These are phyloP conservation scores for Trichothecium roseum DNA, from an alignment of 2,329 filamentous ascomycete species.

Conservation along the genomic window DNA sequence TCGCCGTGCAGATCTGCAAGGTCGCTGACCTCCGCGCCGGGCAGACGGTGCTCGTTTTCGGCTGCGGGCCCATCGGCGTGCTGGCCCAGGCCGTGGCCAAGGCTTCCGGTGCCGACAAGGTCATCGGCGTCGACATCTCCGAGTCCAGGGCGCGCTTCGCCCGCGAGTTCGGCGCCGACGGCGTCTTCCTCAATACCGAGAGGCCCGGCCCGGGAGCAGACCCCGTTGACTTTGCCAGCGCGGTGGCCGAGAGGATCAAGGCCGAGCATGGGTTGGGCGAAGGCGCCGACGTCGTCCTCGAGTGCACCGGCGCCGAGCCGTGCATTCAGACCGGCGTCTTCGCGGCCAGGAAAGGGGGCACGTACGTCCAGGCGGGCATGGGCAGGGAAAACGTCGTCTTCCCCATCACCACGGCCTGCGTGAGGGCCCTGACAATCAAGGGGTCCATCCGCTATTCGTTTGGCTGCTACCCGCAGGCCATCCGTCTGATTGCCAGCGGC, in stretches of 20 bases:
- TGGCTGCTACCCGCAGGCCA: slow-evolving; percentile 37
- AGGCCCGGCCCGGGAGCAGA: slow-evolving; percentile 17
- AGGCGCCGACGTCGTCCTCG: slow-evolving; percentile 38
- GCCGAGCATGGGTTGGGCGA: slow-evolving; percentile 25
- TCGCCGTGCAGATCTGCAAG: slow-evolving; percentile 35
- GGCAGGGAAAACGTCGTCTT: slow-evolving; percentile 38
- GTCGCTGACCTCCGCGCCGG: slow-evolving; percentile 25
- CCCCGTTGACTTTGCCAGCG: slow-evolving; percentile 23
- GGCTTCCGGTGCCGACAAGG: slow-evolving; percentile 27
- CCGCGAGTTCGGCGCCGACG: slow-evolving; percentile 28
- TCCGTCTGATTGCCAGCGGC: slow-evolving; percentile 37
- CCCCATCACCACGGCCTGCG: slow-evolving; percentile 38
- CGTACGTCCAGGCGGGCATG: slow-evolving; percentile 41
- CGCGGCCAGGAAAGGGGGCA: slow-evolving; percentile 32
- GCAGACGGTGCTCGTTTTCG: slow-evolving; percentile 34
- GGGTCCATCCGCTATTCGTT: slow-evolving; percentile 40
- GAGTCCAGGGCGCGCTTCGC: slow-evolving; percentile 27
- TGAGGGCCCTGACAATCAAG: slow-evolving; percentile 34
- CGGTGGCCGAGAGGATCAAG: slow-evolving; percentile 27
- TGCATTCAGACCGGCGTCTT: slow-evolving; percentile 38
- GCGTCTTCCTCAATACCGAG: slow-evolving; percentile 23
- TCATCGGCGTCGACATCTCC: slow-evolving; percentile 33
- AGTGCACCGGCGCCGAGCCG: slow-evolving; percentile 32
- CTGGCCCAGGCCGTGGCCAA: slow-evolving; percentile 34
- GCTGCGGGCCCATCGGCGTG: slow-evolving; percentile 36